A percentile compares a stretch with the other conserved stretches of the same genome.
These are phyloP conservation scores for Fusarium newnesense DNA, from an alignment of 2,329 filamentous ascomycete genomes.

Conservation along the genomic window DNA sequence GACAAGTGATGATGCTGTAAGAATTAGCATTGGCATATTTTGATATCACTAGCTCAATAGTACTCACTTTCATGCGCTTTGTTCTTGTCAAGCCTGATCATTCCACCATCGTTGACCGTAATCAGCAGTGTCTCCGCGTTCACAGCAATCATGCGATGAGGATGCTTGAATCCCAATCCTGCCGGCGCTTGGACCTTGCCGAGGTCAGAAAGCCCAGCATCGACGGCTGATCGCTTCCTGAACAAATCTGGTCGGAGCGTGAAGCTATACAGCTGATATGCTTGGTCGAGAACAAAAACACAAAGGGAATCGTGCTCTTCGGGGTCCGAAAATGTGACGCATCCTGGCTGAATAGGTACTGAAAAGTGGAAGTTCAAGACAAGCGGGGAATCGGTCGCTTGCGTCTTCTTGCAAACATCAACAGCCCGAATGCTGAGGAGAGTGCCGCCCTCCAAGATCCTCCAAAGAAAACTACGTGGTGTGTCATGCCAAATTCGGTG, in stretches of 20 bases:
- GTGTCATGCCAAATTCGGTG: constrained; percentile 80
- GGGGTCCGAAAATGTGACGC: constrained; percentile 84
- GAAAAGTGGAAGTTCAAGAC: constrained; percentile 83
- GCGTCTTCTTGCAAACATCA: constrained; percentile 78
- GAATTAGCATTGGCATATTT: constrained; percentile 2
- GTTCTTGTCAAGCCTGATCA: constrained; percentile 75
- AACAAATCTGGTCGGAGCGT: constrained; percentile 87
- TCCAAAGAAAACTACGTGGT: constrained; percentile 91
- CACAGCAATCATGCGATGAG: constrained; percentile 83
- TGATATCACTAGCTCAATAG: background rate
- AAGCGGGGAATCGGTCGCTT: constrained; percentile 75
- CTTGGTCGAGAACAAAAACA: constrained; percentile 81
- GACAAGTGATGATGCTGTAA: constrained; percentile 41
- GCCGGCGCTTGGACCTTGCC: constrained; percentile 79
- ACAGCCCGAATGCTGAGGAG: constrained; percentile 84
- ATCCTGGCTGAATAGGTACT: constrained; percentile 76
- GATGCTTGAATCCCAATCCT: constrained; percentile 79
- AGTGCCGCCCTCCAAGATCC: constrained; percentile 82
- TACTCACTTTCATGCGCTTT: constrained; percentile 58
- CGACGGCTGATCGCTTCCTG: constrained; percentile 72
- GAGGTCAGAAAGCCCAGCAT: constrained; percentile 78
- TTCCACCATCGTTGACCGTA: constrained; percentile 81
- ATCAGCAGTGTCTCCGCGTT: constrained; percentile 80
- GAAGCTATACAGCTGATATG: constrained; percentile 85
- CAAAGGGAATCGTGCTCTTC: constrained; percentile 80